Evolutionary conservation across 768 basidiomycete species (phyloP), one percentile per base, ranked within the genome.

Genomic region (Mycena belliarum): DNA sequence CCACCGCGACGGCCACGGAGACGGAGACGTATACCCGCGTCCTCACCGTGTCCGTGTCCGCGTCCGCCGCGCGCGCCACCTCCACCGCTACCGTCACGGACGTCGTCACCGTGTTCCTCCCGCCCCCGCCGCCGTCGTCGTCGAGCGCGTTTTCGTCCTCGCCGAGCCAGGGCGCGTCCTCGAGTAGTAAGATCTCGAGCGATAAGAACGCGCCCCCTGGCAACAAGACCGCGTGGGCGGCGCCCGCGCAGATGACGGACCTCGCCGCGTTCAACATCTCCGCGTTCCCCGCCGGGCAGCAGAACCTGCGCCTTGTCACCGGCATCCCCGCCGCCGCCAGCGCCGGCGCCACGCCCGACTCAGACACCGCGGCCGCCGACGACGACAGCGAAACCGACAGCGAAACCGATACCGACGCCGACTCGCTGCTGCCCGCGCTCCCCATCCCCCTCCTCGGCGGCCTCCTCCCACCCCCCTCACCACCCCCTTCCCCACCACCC

Each of bases 201-300:
- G 25, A 25, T 57, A 18, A 25, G 52, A n/a, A 32, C 65, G n/a
- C 52, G 7, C 49, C 61, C 10, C 9, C 49, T 6, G 42, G 55
- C 38, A 52, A 68, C 38, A 53, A 65, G 47, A 67, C 69, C 3
- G 59, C 69, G n/a, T 90, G 88, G 89, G 51, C 72, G 1, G 70
- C 75, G 6, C 84, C 87, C 1, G 60, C 74, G 0, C 70, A 76
- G 21, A 82, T 89, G 75, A 77, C 79, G 0, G 81, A 89, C 66
- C 76, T 91, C 25, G 70, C 75, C 33, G 63, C 81, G 3, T 90
- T 89, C 78, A 81, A 82, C 46, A 68, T 89, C 59, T 76, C 81
- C 12, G 66, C 76, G 49, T 87, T 86, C 66, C 74, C 84, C 0
- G 79, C 76, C 44, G 85, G 84, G 0, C 63, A 75, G 60, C 61